A percentile compares a stretch with the other conserved stretches of the same genome.
These are phyloP conservation scores for Durotheca rogersii DNA, from an alignment of 495 filamentous ascomycete genomes.

Conservation along the genomic window DNA sequence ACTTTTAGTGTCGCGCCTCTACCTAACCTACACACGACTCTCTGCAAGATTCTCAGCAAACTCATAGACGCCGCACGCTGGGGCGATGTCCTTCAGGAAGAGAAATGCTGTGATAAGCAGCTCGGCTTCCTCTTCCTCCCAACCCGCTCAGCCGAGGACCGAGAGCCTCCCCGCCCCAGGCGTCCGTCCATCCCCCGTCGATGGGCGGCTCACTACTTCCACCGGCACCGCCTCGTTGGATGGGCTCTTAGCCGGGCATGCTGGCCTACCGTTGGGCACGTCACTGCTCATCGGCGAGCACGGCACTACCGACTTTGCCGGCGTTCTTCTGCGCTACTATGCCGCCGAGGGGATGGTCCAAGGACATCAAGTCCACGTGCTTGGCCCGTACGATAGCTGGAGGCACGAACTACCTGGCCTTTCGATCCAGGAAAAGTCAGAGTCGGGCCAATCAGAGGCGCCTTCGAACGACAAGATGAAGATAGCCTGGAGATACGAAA, in stretches of 20 bases:
- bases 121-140: slow-evolving; percentile 21
- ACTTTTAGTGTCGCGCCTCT: no score
- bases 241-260: slow-evolving; percentile 79
- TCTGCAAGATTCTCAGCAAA: no score
- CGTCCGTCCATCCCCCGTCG: slow-evolving; percentile 81
- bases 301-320: slow-evolving; percentile 92
- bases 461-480: slow-evolving; percentile 79
- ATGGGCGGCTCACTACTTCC: slow-evolving; percentile 85
- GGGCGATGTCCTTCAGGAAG: slow-evolving; percentile 90
- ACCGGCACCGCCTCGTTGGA: slow-evolving; percentile 87
- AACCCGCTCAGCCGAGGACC: slow-evolving; percentile 29
- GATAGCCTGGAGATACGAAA: slow-evolving; percentile 97
- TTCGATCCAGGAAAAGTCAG: slow-evolving; percentile 47
- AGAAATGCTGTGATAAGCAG: slow-evolving; percentile 69
- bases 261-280: slow-evolving; percentile 81
- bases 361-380: slow-evolving; percentile 81
- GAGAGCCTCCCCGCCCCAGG: slow-evolving; percentile 58
- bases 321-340: slow-evolving; percentile 80
- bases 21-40: no score
- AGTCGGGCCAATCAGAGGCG: slow-evolving; percentile 38
- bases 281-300: slow-evolving; percentile 84
- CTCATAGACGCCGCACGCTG: no score
- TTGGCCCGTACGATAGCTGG: slow-evolving; percentile 80
- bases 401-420: slow-evolving; percentile 77
- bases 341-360: slow-evolving; percentile 92